phyloP scores from a whole-genome alignment of 23 red algal genomes.

The Cyanidiococcus yangmingshanensis region DNA sequence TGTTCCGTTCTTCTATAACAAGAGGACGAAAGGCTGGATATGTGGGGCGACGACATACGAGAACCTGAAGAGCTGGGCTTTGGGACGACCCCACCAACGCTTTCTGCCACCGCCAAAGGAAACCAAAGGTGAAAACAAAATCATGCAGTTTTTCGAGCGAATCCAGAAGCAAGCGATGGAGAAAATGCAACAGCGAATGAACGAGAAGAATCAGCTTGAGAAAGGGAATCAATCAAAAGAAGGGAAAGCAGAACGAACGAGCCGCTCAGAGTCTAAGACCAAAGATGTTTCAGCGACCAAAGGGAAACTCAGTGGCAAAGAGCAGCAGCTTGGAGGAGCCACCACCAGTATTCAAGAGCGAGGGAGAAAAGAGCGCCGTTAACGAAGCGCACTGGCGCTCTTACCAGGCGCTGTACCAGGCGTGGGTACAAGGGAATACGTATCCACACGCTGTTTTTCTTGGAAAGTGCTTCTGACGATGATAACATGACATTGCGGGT shows the following conservation, averaged over 20 bases:
- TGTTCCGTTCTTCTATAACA: conserved; percentile 94
- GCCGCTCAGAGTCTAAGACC: neutral
- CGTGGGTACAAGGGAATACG: too few relatives aligned
- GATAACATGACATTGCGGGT: too few relatives aligned
- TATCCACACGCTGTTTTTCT: too few relatives aligned
- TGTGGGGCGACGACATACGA: conserved; percentile 93
- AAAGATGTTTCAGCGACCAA: too few relatives aligned
- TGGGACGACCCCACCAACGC: conserved; percentile 56
- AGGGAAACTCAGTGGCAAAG: too few relatives aligned
- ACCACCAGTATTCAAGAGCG: too few relatives aligned
- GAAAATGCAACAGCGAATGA: conserved; percentile 28
- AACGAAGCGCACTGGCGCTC: too few relatives aligned
- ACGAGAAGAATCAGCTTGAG: neutral
- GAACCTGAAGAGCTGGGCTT: conserved; percentile 86
- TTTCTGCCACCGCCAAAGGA: conserved; percentile 85
- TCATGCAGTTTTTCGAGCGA: conserved; percentile 24
- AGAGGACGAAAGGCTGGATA: conserved; percentile 83
- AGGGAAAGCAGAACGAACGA: neutral
- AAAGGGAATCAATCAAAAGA: neutral
- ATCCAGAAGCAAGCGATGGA: conserved; percentile 29
- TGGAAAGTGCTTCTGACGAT: too few relatives aligned
- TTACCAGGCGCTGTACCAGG: too few relatives aligned
- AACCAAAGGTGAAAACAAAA: neutral
- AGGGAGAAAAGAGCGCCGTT: too few relatives aligned
- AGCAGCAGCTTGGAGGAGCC: too few relatives aligned